Evolutionary conservation across 441 rosid genomes (phyloP).

Genomic region (Brassica hybrid): DNA sequence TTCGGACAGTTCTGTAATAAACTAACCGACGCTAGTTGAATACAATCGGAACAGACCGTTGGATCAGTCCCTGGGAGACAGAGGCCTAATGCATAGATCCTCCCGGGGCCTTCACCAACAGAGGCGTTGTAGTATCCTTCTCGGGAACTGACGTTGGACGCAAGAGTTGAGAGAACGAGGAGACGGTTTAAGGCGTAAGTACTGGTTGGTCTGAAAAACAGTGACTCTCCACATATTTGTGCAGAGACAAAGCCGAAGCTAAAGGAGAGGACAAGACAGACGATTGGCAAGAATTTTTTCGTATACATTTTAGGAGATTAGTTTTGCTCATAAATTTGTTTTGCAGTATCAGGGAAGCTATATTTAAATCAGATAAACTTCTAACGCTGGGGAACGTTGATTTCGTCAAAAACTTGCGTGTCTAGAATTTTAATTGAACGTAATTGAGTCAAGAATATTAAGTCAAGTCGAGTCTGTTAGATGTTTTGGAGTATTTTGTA

Average conservation of each 20-base stretch:
- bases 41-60: constrained; percentile 34
- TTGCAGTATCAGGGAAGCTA: neutral
- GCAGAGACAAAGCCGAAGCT: constrained; percentile 3
- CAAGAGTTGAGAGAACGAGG: constrained; percentile 41
- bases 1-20: constrained; percentile 31
- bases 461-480: neutral
- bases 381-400: neutral
- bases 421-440: neutral
- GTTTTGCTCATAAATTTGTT: neutral
- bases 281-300: neutral
- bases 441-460: constrained; percentile 11
- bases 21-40: neutral
- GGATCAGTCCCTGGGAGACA: constrained; percentile 39
- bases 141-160: constrained; percentile 36
- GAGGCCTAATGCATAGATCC: constrained; percentile 40
- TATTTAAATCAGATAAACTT: neutral
- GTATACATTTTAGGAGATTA: neutral
- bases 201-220: constrained; percentile 22
- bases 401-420: constrained; percentile 10
- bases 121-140: constrained; percentile 29
- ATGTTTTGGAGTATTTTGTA: neutral
- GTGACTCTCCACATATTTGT: constrained; percentile 11
- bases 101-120: constrained; percentile 34
- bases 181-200: constrained; percentile 36
- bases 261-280: neutral